These are phyloP conservation scores for Botryotinia globosa DNA, from an alignment of 2,329 filamentous ascomycete genomes.

Conservation along the genomic window DNA sequence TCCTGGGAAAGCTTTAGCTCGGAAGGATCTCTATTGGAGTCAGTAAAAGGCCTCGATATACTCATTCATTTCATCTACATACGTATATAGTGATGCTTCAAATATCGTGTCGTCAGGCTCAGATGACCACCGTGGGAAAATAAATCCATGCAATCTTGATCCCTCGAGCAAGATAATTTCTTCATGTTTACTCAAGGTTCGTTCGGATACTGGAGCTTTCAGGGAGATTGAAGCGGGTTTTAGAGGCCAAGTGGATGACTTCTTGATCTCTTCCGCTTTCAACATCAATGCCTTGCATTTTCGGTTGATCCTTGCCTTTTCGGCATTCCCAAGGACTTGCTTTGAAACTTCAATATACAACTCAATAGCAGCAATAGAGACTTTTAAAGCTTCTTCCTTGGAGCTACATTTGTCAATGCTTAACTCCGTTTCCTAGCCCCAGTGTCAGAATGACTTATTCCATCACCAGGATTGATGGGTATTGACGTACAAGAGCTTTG, in stretches of 20 bases:
- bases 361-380: conserved; percentile 76
- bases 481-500: conserved; percentile 43
- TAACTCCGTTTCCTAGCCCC: conserved; percentile 51
- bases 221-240: conserved; percentile 30
- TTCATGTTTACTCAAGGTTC: conserved; percentile 66
- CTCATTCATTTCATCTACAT: conserved; percentile 5
- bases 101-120: conserved; percentile 64
- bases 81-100: conserved; percentile 58
- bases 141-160: conserved; percentile 76
- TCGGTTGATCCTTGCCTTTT: conserved; percentile 63
- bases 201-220: conserved; percentile 46
- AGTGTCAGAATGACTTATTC: conserved; percentile 22
- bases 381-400: conserved; percentile 64
- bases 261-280: conserved; percentile 74
- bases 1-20: conserved; percentile 69
- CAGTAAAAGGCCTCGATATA: conserved; percentile 20
- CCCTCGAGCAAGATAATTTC: conserved; percentile 73
- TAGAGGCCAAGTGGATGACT: conserved; percentile 30
- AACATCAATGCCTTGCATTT: conserved; percentile 70
- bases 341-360: conserved; percentile 74
- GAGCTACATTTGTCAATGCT: conserved; percentile 50
- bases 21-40: conserved; percentile 59
- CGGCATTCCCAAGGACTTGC: conserved; percentile 56
- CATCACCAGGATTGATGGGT: conserved; percentile 11
- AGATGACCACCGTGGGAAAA: conserved; percentile 81